These are phyloP conservation scores for Phytophthora pinifolia DNA, from an alignment of 352 stramenopile genomes.

Conservation along the genomic window DNA sequence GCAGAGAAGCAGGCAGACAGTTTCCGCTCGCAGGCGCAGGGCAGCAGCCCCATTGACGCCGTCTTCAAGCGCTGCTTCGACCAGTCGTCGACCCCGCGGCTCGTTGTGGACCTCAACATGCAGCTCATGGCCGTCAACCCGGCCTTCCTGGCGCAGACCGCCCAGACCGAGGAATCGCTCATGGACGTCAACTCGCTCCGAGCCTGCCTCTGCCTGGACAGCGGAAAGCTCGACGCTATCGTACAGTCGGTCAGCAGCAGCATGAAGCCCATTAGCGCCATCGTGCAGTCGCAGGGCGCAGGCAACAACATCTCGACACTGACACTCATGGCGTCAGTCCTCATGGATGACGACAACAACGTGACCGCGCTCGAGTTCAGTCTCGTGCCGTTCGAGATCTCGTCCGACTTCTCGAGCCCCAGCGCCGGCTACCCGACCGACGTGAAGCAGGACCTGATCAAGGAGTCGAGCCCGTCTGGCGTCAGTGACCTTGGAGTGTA, in stretches of 20 bases:
- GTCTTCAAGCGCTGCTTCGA: constrained; percentile 73
- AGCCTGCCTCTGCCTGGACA: constrained; percentile 52
- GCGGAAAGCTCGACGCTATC: constrained; percentile 44
- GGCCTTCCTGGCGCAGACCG: constrained; percentile 53
- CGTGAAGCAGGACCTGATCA: constrained; percentile 36
- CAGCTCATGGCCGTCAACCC: constrained; percentile 57
- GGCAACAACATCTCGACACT: constrained; percentile 45
- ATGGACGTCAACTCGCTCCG: constrained; percentile 42
- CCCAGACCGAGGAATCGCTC: constrained; percentile 41
- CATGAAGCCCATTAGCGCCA: constrained; percentile 43
- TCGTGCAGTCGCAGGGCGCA: constrained; percentile 48
- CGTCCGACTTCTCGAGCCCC: constrained; percentile 32
- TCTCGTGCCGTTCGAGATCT: constrained; percentile 64
- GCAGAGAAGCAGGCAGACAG: constrained; percentile 55
- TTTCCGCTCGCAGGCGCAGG: constrained; percentile 44
- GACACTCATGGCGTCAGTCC: constrained; percentile 57
- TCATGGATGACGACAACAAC: constrained; percentile 59
- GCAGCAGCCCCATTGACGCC: constrained; percentile 27
- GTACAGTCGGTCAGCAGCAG: constrained; percentile 42
- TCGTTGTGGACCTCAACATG: constrained; percentile 56
- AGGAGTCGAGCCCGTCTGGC: constrained; percentile 57
- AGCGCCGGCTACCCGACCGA: constrained; percentile 18
- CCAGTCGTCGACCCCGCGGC: constrained; percentile 55
- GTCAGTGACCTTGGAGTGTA: constrained; percentile 57
- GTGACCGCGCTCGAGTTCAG: constrained; percentile 60